Percentiles rank a stretch among this genome's conserved stretches.
Conservation (phyloP, 139 green algal species). For the Chlamydomonas incerta region DNA sequence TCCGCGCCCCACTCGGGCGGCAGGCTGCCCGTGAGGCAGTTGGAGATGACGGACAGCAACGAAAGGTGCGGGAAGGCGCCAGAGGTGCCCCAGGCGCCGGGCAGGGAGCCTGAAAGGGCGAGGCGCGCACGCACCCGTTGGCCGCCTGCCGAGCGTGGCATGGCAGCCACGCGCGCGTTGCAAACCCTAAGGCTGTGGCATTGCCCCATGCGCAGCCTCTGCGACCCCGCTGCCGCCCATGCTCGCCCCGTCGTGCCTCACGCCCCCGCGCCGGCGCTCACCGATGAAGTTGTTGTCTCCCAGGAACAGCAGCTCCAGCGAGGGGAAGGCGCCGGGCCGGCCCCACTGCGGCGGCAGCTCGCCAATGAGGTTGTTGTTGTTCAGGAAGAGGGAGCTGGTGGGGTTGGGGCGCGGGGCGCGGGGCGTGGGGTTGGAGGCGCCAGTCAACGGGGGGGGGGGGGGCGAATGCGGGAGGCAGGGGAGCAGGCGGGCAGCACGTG, state of each 20-base stretch:
- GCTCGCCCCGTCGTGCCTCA: too few species aligned
- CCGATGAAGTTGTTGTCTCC: slow-evolving; percentile 25
- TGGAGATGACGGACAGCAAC: slow-evolving; percentile 22
- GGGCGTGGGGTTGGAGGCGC: too few species aligned
- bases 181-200: too few species aligned
- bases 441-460: background rate
- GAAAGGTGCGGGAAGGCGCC: slow-evolving; percentile 31
- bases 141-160: too few species aligned
- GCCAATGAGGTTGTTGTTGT: slow-evolving; percentile 49
- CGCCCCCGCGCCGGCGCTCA: background rate
- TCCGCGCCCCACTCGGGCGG: slow-evolving; percentile 13
- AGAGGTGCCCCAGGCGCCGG: slow-evolving; percentile 14
- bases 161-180: too few species aligned
- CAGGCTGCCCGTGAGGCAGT: slow-evolving; percentile 15
- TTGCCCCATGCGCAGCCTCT: too few species aligned
- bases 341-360: slow-evolving; percentile 18
- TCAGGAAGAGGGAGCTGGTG: slow-evolving; percentile 14
- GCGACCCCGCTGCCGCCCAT: too few species aligned
- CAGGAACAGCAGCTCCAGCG: slow-evolving; percentile 42
- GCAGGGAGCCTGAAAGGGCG: slow-evolving; percentile 15
- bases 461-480: background rate
- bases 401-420: background rate
- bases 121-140: too few species aligned
- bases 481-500: too few species aligned
- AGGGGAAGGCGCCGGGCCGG: background rate